Percentiles rank a stretch among this genome's conserved stretches.
phyloP scores from a whole-genome alignment of 192 early-diverging fungal species.

The Linnemannia zychae region DNA sequence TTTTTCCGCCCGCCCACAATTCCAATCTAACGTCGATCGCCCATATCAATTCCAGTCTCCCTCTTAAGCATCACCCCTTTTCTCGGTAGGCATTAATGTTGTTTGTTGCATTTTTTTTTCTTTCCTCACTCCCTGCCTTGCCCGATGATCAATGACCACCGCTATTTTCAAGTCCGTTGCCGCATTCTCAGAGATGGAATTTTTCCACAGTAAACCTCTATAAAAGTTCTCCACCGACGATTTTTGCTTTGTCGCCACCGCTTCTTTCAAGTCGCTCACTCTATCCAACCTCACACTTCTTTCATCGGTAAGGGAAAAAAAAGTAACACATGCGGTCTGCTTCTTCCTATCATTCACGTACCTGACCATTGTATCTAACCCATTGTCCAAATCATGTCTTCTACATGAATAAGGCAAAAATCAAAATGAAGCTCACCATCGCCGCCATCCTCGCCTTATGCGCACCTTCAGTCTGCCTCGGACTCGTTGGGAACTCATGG shows the following conservation, averaged over 20 bases:
- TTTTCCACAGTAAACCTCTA: neutral
- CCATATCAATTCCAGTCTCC: too few species aligned
- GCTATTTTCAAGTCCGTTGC: constrained; percentile 1
- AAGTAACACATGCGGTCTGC: too few species aligned
- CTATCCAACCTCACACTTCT: neutral
- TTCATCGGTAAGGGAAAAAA: neutral
- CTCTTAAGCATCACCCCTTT: neutral
- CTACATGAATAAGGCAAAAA: too few species aligned
- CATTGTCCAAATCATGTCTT: too few species aligned
- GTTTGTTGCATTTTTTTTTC: neutral
- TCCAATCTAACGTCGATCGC: too few species aligned
- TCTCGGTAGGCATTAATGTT: too few species aligned
- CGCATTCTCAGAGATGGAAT: neutral
- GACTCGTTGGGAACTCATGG: neutral
- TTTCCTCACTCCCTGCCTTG: too few species aligned
- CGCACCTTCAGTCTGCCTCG: neutral
- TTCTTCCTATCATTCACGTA: too few species aligned
- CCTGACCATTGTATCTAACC: too few species aligned
- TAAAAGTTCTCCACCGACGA: neutral
- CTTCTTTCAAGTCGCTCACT: neutral
- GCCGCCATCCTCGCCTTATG: neutral
- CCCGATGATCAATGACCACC: neutral
- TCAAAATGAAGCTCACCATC: too few species aligned
- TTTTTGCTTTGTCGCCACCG: constrained; percentile 1
- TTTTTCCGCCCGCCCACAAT: too few species aligned